Base-by-base conservation (phyloP, 140 eudicot species). In the Bidens hawaiensis region DNA sequence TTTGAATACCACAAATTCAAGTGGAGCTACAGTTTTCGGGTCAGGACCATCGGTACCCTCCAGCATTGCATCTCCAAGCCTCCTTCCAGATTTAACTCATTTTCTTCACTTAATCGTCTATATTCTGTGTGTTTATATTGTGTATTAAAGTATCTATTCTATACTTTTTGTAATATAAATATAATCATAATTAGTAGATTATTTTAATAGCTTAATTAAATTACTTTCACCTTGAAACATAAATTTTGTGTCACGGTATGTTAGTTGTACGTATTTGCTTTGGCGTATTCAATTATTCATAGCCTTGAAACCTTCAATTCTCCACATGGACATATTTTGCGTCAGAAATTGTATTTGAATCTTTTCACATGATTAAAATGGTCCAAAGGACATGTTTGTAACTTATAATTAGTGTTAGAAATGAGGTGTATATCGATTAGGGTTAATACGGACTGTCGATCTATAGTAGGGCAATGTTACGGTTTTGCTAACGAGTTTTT, bases 11-110 rank as follows among this genome's bases (percentile, higher is more conserved):
- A 88, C 84, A 27, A 85, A 85, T 76, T 80, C 90, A 76, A 88
- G 51, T 42, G 96, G 94, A 17, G 76, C 94, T 31, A 75, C 85
- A 45, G 80, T 88, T 64, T 88, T 82, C 60, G 94, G 96, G 28
- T 84, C 88, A 2, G 90, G 94, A 60, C 94, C 94, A 5, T 36
- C 71, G 12, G 72, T 74, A 28, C 96, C 94, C n/a, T n/a, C n/a
- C 9, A 73, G 59, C 60, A 67, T 64, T 13, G 78, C 78, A 59
- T 67, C 80, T 33, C 43, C 75, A 14, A 42, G 4, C 24, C 51
- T 41, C 17, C 19, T 27, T 11, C 47, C 76, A 17, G 25, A 50
- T 7, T 28, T 2, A 31, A n/a, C n/a, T n/a, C n/a, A n/a, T n/a
- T n/a, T n/a, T n/a, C 49, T 64, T 59, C 36, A 19, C 6, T 59